Conservation (phyloP, 2,329 filamentous ascomycete genomes). For the Neopestalotiopsis sp. region DNA sequence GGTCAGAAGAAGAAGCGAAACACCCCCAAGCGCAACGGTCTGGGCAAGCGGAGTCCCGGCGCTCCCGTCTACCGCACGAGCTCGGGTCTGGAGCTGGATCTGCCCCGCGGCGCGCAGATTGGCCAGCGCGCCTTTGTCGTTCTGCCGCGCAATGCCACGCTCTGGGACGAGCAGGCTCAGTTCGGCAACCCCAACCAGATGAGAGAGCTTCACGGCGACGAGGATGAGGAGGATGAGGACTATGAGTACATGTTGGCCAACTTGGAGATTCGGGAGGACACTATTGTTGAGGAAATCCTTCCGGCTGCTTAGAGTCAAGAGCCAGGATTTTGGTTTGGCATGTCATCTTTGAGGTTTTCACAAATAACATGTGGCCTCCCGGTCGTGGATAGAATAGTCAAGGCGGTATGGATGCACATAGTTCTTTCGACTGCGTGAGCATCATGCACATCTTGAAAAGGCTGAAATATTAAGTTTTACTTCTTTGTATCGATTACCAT, state of each 20-base stretch:
- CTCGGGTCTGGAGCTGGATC: slow-evolving; percentile 16
- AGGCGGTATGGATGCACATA: no score
- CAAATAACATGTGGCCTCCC: no score
- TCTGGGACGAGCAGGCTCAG: slow-evolving; percentile 18
- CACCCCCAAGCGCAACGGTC: not conserved
- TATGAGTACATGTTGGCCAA: slow-evolving; percentile 17
- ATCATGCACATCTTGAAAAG: no score
- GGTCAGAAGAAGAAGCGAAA: slow-evolving; percentile 1
- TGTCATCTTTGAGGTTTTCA: no score
- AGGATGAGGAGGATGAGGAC: slow-evolving; percentile 15
- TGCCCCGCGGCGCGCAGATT: slow-evolving; percentile 12
- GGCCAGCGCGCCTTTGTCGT: slow-evolving; percentile 19
- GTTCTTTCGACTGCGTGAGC: no score
- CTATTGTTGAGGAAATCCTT: slow-evolving; percentile 17
- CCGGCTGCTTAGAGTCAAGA: not conserved
- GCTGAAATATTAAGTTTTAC: no score
- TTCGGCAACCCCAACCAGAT: slow-evolving; percentile 13
- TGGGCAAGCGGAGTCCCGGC: slow-evolving; percentile 5
- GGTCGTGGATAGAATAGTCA: no score
- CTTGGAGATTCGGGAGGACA: slow-evolving; percentile 18
- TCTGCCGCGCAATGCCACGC: slow-evolving; percentile 16
- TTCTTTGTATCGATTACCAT: no score
- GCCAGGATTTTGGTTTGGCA: not conserved
- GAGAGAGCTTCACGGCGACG: slow-evolving; percentile 3
- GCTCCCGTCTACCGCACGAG: slow-evolving; percentile 17